phyloP scores from a whole-genome alignment of 257 asterid genomes.

The Jacaranda copaia region DNA sequence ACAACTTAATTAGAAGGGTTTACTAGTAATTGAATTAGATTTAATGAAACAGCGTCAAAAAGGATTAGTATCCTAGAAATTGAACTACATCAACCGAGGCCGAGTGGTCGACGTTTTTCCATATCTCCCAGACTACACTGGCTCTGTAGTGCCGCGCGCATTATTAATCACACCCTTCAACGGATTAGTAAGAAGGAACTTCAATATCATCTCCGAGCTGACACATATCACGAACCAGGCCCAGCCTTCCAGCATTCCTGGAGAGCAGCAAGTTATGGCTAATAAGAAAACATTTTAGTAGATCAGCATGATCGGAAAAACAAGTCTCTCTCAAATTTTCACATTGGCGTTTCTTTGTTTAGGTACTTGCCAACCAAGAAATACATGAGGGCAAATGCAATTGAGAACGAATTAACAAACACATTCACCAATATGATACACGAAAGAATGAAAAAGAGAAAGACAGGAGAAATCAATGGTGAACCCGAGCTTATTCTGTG shows the following conservation, averaged over 20 bases:
- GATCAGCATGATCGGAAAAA: neutral
- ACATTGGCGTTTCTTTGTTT: neutral
- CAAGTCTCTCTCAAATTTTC: neutral
- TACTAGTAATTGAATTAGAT: no score
- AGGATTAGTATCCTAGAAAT: no score
- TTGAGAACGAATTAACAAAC: slow-evolving; percentile 31
- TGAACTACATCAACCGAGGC: no score
- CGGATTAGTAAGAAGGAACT: slow-evolving; percentile 16
- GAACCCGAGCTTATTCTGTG: slow-evolving; percentile 24
- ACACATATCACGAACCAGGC: slow-evolving; percentile 32
- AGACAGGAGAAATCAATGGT: neutral
- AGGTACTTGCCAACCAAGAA: slow-evolving; percentile 37
- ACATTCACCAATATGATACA: slow-evolving; percentile 34
- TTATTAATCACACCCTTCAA: slow-evolving; percentile 27
- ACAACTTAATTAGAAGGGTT: no score
- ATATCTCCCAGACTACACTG: slow-evolving; percentile 31
- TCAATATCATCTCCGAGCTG: slow-evolving; percentile 24
- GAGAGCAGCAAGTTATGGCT: slow-evolving; percentile 36
- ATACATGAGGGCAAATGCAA: slow-evolving; percentile 33
- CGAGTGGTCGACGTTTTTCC: slow-evolving; percentile 33
- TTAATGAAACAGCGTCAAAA: no score
- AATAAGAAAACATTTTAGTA: neutral
- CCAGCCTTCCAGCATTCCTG: slow-evolving; percentile 36
- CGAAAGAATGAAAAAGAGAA: slow-evolving; percentile 23
- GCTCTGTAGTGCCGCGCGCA: slow-evolving; percentile 21